These are phyloP conservation scores for Quercus lobata DNA, from an alignment of 331 rosid genomes.

Conservation along the genomic window DNA sequence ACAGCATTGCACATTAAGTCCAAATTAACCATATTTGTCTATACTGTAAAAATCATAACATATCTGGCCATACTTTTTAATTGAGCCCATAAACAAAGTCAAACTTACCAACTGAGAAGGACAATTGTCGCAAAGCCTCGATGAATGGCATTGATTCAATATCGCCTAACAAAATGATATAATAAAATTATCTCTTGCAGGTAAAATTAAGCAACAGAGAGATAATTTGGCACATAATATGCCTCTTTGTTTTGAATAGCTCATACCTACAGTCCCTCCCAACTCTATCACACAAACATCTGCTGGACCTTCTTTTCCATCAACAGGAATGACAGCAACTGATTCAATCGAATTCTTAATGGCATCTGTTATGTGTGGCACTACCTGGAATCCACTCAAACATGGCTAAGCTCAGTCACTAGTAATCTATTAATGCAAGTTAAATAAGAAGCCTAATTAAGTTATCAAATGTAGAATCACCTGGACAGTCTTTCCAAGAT, in stretches of 20 bases:
- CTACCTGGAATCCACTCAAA: conserved; percentile 61
- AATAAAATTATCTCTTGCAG: neutral
- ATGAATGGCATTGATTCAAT: conserved; percentile 99
- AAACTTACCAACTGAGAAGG: conserved; percentile 83
- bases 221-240: conserved; percentile 10
- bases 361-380: conserved; percentile 96
- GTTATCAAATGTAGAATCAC: conserved; percentile 31
- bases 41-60: neutral
- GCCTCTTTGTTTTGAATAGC: neutral
- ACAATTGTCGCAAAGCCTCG: conserved; percentile 88
- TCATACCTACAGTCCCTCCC: conserved; percentile 96
- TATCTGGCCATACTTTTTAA: neutral
- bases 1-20: neutral
- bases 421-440: neutral
- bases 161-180: conserved; percentile 59
- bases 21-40: neutral
- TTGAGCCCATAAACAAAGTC: neutral
- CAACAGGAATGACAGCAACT: conserved; percentile 82
- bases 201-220: neutral
- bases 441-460: conserved; percentile 3
- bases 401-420: conserved; percentile 12
- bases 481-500: conserved; percentile 98
- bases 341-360: conserved; percentile 75
- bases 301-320: conserved; percentile 82
- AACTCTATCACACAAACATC: conserved; percentile 98